Conservation (phyloP, 768 basidiomycete species). For the Serpula lacrymans region DNA sequence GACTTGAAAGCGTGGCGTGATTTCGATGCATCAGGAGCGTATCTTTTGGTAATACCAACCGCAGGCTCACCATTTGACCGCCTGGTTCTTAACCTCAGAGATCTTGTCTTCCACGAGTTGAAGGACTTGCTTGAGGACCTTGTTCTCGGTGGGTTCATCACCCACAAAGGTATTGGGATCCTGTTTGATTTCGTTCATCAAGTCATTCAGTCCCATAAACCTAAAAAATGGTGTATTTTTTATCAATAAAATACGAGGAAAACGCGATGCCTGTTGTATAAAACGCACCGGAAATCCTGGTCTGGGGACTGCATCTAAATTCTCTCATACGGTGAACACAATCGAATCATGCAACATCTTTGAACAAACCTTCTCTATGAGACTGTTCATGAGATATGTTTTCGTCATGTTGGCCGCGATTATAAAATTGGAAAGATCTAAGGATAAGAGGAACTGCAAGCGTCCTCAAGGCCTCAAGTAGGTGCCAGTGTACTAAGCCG, state of each 20-base stretch:
- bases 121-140: conserved; percentile 81
- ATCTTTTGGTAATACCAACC: background rate
- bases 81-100: conserved; percentile 97
- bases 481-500: too few species aligned
- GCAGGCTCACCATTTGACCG: conserved; percentile 80
- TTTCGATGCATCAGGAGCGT: background rate
- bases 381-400: conserved; percentile 78
- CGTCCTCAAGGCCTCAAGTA: too few species aligned
- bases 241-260: conserved; percentile 12
- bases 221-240: conserved; percentile 37
- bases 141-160: conserved; percentile 83
- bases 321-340: conserved; percentile 4
- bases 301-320: conserved; percentile 83
- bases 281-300: conserved; percentile 79
- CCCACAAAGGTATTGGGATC: conserved; percentile 73
- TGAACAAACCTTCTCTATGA: conserved; percentile 68
- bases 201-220: conserved; percentile 95
- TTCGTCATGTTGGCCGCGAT: conserved; percentile 63
- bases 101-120: conserved; percentile 90
- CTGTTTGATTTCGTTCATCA: conserved; percentile 84
- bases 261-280: conserved; percentile 14
- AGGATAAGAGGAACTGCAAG: background rate
- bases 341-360: background rate
- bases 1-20: conserved; percentile 37
- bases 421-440: background rate